Evolutionary conservation across 2,329 filamentous ascomycete genomes (phyloP).

Genomic region (Tympanopsis confertula): DNA sequence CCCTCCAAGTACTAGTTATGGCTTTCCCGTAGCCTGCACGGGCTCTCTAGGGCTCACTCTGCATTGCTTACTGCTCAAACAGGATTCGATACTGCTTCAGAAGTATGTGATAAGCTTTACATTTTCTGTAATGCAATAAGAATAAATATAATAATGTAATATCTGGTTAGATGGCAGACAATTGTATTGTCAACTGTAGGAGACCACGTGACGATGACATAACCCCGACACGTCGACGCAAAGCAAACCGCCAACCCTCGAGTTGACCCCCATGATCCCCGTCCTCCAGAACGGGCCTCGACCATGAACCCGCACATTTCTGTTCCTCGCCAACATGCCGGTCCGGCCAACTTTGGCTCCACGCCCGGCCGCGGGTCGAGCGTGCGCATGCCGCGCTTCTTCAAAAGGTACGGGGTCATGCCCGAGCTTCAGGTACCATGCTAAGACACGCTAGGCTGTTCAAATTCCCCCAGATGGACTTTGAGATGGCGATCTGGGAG

Average conservation of each 20-base stretch:
- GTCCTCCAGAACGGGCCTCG: neutral
- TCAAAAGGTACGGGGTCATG: constrained; percentile 35
- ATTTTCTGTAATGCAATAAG: too few relatives aligned
- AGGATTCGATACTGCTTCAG: too few relatives aligned
- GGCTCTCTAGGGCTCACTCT: too few relatives aligned
- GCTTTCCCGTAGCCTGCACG: too few relatives aligned
- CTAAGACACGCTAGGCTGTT: constrained; percentile 32
- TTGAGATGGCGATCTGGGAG: constrained; percentile 64
- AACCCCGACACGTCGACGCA: too few relatives aligned
- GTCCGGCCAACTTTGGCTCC: constrained; percentile 35
- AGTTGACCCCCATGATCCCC: neutral
- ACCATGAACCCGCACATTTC: constrained; percentile 48
- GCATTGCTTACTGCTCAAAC: too few relatives aligned
- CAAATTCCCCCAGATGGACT: constrained; percentile 66
- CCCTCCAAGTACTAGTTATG: too few relatives aligned
- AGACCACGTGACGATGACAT: too few relatives aligned
- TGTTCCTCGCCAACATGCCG: constrained; percentile 43
- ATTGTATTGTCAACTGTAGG: too few relatives aligned
- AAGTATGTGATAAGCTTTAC: too few relatives aligned
- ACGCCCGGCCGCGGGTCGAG: constrained; percentile 35
- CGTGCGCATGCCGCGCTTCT: constrained; percentile 53
- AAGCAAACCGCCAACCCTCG: neutral
- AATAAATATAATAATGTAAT: too few relatives aligned
- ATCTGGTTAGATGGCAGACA: too few relatives aligned
- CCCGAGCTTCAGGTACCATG: neutral